Conservation (phyloP, 352 stramenopile genomes). For the Phytophthora sojae region DNA sequence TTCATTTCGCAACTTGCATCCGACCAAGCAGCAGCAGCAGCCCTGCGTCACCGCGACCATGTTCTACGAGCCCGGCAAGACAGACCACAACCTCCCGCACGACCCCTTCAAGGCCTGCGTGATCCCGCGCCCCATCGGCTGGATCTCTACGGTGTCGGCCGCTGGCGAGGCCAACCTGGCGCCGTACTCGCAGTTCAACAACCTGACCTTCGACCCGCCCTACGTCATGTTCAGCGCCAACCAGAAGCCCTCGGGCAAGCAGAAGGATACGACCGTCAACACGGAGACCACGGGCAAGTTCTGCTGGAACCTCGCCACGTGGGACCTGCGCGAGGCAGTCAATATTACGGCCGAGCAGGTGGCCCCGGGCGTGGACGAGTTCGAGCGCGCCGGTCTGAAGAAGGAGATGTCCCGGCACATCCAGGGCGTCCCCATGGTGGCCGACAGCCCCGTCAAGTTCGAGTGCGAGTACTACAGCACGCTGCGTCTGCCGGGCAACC, state of each 20-base stretch:
- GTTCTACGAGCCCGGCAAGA: conserved; percentile 43
- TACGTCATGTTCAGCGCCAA: conserved; percentile 48
- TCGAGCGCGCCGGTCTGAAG: conserved; percentile 34
- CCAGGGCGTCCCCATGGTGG: conserved; percentile 41
- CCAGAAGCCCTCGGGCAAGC: conserved; percentile 37
- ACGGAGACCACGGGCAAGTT: conserved; percentile 40
- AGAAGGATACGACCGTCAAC: conserved; percentile 43
- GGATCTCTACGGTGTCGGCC: conserved; percentile 40
- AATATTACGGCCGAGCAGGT: conserved; percentile 43
- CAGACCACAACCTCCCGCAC: conserved; percentile 41
- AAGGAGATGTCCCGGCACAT: conserved; percentile 39
- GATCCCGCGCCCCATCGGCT: conserved; percentile 36
- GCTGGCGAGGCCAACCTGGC: conserved; percentile 33
- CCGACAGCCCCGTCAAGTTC: conserved; percentile 42
- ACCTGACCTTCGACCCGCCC: conserved; percentile 40
- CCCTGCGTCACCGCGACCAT: conserved; percentile 8
- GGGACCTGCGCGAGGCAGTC: conserved; percentile 36
- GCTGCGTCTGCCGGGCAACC: conserved; percentile 40
- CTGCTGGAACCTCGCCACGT: conserved; percentile 39
- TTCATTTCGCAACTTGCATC: conserved; percentile 27
- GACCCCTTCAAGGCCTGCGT: conserved; percentile 44
- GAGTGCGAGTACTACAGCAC: conserved; percentile 49
- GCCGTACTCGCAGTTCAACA: conserved; percentile 46
- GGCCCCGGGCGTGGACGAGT: conserved; percentile 35
- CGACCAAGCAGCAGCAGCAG: neutral